A percentile compares a stretch with the other conserved stretches of the same genome.
Evolutionary conservation across 1,139 yeast species (phyloP).

Genomic region (Sugiyamaella neomexicana): DNA sequence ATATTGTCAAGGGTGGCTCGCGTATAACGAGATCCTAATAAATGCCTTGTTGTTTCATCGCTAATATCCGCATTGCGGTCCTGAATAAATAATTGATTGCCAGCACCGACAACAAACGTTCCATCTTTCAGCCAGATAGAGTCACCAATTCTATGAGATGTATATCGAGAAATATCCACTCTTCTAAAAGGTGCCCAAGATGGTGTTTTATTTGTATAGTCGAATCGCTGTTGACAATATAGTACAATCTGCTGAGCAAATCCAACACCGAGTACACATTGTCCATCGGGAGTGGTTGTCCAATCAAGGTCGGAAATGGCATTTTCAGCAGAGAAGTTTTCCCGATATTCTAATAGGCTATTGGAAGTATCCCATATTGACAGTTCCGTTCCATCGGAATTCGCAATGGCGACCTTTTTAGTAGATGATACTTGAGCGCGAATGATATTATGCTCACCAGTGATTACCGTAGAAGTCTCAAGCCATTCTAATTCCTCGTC

Average conservation of each 20-base stretch:
- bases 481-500: conserved; percentile 47
- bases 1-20: conserved; percentile 35
- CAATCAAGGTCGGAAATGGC: conserved; percentile 68
- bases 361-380: conserved; percentile 76
- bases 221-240: conserved; percentile 82
- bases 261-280: conserved; percentile 79
- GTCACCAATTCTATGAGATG: conserved; percentile 83
- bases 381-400: conserved; percentile 50
- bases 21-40: conserved; percentile 37
- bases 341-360: conserved; percentile 65
- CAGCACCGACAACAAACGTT: conserved; percentile 77
- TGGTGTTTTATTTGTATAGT: conserved; percentile 78
- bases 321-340: conserved; percentile 41
- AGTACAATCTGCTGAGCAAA: conserved; percentile 61
- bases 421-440: conserved; percentile 72
- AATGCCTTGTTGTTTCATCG: conserved; percentile 49
- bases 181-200: conserved; percentile 74
- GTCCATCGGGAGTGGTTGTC: conserved; percentile 66
- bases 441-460: conserved; percentile 56
- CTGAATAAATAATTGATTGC: conserved; percentile 83
- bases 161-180: conserved; percentile 67
- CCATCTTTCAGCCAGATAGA: conserved; percentile 84
- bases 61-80: conserved; percentile 65
- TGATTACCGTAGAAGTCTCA: conserved; percentile 49
- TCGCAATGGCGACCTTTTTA: conserved; percentile 71